A percentile compares a stretch with the other conserved stretches of the same genome.
These are phyloP conservation scores for Nelumbo lutea DNA, from an alignment of 164 flowering plant species.

Conservation along the genomic window DNA sequence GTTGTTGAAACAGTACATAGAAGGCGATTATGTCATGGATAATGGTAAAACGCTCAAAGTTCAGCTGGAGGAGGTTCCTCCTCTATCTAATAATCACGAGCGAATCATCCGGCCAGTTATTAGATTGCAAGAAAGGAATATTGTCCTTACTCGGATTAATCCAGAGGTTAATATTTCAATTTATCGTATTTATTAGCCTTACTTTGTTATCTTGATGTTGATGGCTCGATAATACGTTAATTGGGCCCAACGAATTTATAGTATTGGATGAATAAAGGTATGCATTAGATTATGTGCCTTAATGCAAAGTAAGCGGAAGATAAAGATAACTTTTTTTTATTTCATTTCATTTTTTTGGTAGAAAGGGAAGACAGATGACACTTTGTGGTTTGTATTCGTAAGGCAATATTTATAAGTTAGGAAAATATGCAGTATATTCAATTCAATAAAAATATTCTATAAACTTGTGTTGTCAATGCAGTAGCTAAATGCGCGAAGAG, in stretches of 20 bases:
- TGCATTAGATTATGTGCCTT: background rate
- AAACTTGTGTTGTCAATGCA: background rate
- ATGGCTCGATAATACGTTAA: background rate
- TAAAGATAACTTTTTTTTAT: background rate
- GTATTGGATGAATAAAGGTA: background rate
- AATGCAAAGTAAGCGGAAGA: background rate
- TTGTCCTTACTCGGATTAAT: conserved; percentile 91
- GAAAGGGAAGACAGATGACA: too few species aligned
- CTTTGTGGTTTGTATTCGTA: too few species aligned
- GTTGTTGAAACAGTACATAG: conserved; percentile 78
- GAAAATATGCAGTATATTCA: background rate
- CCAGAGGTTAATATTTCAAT: conserved; percentile 71
- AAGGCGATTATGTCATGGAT: conserved; percentile 65
- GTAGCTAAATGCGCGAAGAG: too few species aligned
- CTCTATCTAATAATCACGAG: conserved; percentile 42
- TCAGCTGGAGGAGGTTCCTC: conserved; percentile 71
- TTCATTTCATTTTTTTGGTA: background rate
- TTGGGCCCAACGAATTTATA: background rate
- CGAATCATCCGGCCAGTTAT: conserved; percentile 68
- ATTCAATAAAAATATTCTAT: background rate
- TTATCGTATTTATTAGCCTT: background rate
- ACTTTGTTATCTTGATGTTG: background rate
- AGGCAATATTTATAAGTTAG: too few species aligned
- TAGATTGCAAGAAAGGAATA: conserved; percentile 75
- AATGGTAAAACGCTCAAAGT: conserved; percentile 54